Conservation (phyloP, 306 rosid species). For the Gleditsia sinensis region DNA sequence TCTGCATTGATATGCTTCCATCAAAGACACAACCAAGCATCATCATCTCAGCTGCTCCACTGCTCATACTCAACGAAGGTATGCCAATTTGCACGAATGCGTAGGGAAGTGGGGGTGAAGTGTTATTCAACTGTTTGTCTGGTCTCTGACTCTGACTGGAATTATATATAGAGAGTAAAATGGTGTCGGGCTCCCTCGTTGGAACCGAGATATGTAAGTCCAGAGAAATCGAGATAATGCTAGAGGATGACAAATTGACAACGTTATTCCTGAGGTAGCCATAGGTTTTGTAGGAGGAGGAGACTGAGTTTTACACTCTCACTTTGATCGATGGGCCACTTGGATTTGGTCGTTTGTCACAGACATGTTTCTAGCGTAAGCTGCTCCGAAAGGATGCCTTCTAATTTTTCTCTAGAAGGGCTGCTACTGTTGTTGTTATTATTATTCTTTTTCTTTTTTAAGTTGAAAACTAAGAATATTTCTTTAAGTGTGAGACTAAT, state of each 20-base stretch:
- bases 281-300: neutral
- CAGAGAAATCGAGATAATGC: neutral
- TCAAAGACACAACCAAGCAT: constrained; percentile 37
- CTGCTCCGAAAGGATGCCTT: neutral
- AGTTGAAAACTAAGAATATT: too few relatives aligned
- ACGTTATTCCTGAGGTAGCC: neutral
- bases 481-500: too few relatives aligned
- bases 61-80: constrained; percentile 21
- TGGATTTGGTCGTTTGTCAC: neutral
- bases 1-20: constrained; percentile 43
- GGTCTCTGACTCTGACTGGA: neutral
- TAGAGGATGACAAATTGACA: neutral
- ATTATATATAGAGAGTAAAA: neutral
- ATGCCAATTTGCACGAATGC: neutral
- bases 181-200: neutral
- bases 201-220: neutral
- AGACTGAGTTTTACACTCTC: neutral
- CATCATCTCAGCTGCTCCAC: constrained; percentile 30
- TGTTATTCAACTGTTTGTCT: neutral
- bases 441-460: too few relatives aligned
- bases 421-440: neutral
- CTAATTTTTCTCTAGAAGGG: too few relatives aligned
- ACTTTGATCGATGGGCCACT: neutral
- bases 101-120: neutral
- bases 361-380: neutral